Conservation (phyloP, 768 basidiomycete species). For the Lanmaoa pseudosensibilis region DNA sequence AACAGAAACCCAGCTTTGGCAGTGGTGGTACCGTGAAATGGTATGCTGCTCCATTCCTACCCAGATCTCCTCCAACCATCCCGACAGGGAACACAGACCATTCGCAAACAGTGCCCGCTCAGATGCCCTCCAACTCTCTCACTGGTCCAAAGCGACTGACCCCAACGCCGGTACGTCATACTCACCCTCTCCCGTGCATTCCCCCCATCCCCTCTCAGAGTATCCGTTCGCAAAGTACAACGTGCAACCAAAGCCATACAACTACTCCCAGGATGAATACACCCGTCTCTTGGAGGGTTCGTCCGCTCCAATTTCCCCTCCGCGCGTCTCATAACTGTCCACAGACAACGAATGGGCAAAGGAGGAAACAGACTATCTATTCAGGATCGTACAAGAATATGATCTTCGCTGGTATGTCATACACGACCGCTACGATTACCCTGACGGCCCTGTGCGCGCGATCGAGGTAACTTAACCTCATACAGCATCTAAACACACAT, state of each 20-base stretch:
- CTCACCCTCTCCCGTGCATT: background rate
- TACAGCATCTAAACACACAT: background rate
- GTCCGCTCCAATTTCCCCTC: slow-evolving; percentile 1
- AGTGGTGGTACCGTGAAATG: slow-evolving; percentile 67
- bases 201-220: slow-evolving; percentile 40
- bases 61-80: background rate
- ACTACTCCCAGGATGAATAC: slow-evolving; percentile 89
- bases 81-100: slow-evolving; percentile 66
- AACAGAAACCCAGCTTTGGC: slow-evolving; percentile 80
- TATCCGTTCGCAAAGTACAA: slow-evolving; percentile 87
- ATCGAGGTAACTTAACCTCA: slow-evolving; percentile 57
- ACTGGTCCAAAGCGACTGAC: slow-evolving; percentile 78
- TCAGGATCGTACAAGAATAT: slow-evolving; percentile 74
- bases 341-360: slow-evolving; percentile 84
- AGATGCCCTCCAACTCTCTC: slow-evolving; percentile 68
- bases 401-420: slow-evolving; percentile 90
- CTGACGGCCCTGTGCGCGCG: slow-evolving; percentile 50
- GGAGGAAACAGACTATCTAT: slow-evolving; percentile 93
- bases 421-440: slow-evolving; percentile 84
- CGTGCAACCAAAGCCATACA: slow-evolving; percentile 58
- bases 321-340: background rate
- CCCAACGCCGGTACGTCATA: slow-evolving; percentile 50
- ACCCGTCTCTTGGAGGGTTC: slow-evolving; percentile 71
- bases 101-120: slow-evolving; percentile 74
- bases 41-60: slow-evolving; percentile 37